phyloP scores from a whole-genome alignment of 805 yeast genomes.

The Barnettozyma californica region DNA sequence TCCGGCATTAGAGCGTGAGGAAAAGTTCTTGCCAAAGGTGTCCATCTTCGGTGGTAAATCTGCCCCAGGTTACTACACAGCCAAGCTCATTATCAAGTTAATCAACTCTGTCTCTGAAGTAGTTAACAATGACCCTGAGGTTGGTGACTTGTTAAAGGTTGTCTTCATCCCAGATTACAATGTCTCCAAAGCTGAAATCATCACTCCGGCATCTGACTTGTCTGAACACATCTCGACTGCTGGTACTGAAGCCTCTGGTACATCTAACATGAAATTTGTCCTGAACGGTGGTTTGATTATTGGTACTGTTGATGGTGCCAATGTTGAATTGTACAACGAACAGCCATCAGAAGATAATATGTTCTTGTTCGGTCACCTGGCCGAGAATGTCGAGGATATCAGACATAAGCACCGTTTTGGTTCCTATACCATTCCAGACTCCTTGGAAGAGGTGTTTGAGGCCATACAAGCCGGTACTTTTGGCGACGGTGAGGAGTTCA shows the following conservation, averaged over 20 bases:
- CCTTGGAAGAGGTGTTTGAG: constrained; percentile 56
- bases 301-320: constrained; percentile 97
- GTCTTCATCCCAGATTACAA: constrained; percentile 89
- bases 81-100: constrained; percentile 82
- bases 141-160: constrained; percentile 75
- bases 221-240: constrained; percentile 95
- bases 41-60: constrained; percentile 90
- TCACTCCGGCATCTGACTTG: constrained; percentile 84
- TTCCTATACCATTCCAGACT: constrained; percentile 47
- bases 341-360: constrained; percentile 92
- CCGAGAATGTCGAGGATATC: constrained; percentile 84
- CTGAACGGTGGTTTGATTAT: constrained; percentile 90
- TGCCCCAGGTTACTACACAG: constrained; percentile 97
- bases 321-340: constrained; percentile 81
- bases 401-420: constrained; percentile 70
- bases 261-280: constrained; percentile 93
- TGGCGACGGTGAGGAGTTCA: constrained; percentile 64
- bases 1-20: constrained; percentile 54
- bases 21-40: constrained; percentile 63
- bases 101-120: constrained; percentile 78
- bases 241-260: constrained; percentile 95
- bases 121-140: constrained; percentile 69
- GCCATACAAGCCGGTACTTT: constrained; percentile 66
- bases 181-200: constrained; percentile 89
- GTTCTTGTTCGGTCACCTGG: constrained; percentile 84